Evolutionary conservation across 164 flowering plant species (phyloP).

Genomic region (Taxillus chinensis): DNA sequence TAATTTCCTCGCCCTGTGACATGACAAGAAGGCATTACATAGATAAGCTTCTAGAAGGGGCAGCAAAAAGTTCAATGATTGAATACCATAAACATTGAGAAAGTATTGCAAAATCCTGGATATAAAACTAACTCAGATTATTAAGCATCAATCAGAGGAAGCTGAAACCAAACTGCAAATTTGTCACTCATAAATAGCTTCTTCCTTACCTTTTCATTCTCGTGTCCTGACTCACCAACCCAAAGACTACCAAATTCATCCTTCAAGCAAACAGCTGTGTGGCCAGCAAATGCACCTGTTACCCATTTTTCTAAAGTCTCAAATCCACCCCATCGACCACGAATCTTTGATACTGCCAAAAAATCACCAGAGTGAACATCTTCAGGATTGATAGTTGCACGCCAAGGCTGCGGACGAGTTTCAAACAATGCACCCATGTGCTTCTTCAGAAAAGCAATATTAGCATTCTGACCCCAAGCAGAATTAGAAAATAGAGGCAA

Average conservation of each 20-base stretch:
- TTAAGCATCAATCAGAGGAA: no score
- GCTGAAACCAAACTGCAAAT: neutral
- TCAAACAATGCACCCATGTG: constrained; percentile 98
- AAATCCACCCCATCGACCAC: constrained; percentile 99
- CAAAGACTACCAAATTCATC: constrained; percentile 88
- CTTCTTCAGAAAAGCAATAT: constrained; percentile 73
- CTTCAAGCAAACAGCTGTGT: constrained; percentile 94
- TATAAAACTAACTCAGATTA: no score
- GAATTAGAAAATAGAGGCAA: constrained; percentile 90
- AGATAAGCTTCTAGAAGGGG: no score
- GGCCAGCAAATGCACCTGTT: constrained; percentile 99
- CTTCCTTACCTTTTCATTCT: constrained; percentile 82
- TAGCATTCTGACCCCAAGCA: constrained; percentile 85
- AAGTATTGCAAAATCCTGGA: no score
- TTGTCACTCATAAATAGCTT: neutral
- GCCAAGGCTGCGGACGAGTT: constrained; percentile 77
- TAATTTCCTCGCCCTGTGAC: constrained; percentile 94
- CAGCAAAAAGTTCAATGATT: no score
- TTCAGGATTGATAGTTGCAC: constrained; percentile 49
- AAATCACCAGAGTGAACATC: constrained; percentile 98
- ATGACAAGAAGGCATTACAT: constrained; percentile 1
- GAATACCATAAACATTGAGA: no score
- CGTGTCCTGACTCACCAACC: constrained; percentile 99
- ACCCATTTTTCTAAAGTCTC: constrained; percentile 99
- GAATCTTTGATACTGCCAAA: constrained; percentile 88